Evolutionary conservation across 2,329 filamentous ascomycete genomes (phyloP).

Genomic region (Blastomyces parvus): DNA sequence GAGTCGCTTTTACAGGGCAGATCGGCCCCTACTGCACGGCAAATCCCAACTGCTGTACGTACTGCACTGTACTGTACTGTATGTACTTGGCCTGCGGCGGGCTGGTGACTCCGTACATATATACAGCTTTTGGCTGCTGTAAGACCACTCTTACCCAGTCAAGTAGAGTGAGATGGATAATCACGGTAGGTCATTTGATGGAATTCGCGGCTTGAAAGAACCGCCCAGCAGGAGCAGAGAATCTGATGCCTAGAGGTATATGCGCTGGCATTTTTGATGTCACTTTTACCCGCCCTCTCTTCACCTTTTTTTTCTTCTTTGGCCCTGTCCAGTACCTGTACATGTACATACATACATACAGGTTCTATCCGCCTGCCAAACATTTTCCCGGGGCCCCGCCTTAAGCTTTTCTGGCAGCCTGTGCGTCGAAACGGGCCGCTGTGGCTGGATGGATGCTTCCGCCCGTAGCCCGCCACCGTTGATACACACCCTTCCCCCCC

Average conservation of each 20-base stretch:
- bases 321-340: neutral
- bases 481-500: neutral
- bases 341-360: too few species aligned
- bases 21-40: conserved; percentile 2
- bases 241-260: conserved; percentile 1
- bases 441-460: conserved; percentile 3
- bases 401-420: neutral
- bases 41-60: neutral
- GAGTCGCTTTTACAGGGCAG: neutral
- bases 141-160: neutral
- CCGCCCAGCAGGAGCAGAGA: neutral
- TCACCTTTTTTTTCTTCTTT: neutral
- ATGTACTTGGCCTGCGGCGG: neutral
- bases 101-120: neutral
- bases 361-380: neutral
- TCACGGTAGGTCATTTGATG: conserved; percentile 10
- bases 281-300: neutral
- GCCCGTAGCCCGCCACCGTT: neutral
- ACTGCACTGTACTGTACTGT: neutral
- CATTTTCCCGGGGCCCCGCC: neutral
- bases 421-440: neutral
- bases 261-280: neutral
- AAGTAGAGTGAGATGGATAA: conserved; percentile 4
- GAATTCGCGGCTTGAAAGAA: neutral
- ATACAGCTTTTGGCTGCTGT: neutral